A percentile compares a stretch with the other conserved stretches of the same genome.
phyloP scores from a whole-genome alignment of 768 basidiomycete genomes.

The Tubosaeta sp. region DNA sequence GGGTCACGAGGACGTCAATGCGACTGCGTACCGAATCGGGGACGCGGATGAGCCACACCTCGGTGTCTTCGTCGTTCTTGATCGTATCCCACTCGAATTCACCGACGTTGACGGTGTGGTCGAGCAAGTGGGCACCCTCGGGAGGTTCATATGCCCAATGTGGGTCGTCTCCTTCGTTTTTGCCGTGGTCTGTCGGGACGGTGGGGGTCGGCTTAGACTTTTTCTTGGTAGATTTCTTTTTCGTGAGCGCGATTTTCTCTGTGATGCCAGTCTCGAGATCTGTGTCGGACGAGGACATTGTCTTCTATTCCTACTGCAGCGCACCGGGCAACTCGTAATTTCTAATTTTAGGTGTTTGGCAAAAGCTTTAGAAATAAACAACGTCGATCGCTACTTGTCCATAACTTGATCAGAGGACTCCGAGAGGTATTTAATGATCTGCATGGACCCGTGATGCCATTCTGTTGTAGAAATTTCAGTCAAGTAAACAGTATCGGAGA shows the following conservation, averaged over 20 bases:
- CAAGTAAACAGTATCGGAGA: too few species aligned
- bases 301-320: background rate
- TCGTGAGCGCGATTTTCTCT: constrained; percentile 3
- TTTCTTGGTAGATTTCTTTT: constrained; percentile 13
- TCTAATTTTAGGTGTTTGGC: constrained; percentile 26
- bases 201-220: constrained; percentile 6
- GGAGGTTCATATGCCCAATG: constrained; percentile 64
- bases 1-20: background rate
- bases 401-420: too few species aligned
- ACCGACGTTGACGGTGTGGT: constrained; percentile 40
- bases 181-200: constrained; percentile 27
- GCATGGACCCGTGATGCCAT: too few species aligned
- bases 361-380: constrained; percentile 26
- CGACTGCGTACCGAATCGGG: constrained; percentile 57
- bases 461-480: too few species aligned
- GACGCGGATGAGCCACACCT: constrained; percentile 68
- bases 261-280: constrained; percentile 9
- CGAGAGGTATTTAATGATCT: too few species aligned
- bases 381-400: background rate
- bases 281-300: constrained; percentile 23
- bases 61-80: constrained; percentile 50
- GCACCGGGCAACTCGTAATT: background rate
- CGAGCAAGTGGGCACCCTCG: constrained; percentile 43
- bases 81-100: constrained; percentile 70
- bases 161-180: constrained; percentile 51